Evolutionary conservation across 2,329 filamentous ascomycete species (phyloP).

Genomic region (Lecanoromycetidae sp.): DNA sequence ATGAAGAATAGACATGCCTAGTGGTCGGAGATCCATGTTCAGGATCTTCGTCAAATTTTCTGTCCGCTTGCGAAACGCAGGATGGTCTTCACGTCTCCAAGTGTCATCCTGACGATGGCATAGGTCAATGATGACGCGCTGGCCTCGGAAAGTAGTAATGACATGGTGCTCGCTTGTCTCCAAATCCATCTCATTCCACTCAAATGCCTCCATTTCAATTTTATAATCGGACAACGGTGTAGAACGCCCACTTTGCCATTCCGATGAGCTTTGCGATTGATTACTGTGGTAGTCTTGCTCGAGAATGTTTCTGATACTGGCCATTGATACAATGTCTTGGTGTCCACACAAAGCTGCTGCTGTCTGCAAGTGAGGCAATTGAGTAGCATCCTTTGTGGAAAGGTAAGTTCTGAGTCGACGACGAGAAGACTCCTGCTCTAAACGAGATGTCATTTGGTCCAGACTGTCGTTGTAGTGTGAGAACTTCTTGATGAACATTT

Average conservation of each 20-base stretch:
- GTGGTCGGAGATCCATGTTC: conserved; percentile 9
- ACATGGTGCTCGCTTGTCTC: conserved; percentile 1
- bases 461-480: conserved; percentile 11
- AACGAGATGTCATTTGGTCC: conserved; percentile 3
- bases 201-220: conserved; percentile 2
- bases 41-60: conserved; percentile 9
- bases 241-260: neutral
- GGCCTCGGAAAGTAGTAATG: neutral
- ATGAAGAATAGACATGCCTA: conserved; percentile 9
- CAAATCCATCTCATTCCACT: conserved; percentile 1
- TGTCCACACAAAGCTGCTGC: conserved; percentile 9
- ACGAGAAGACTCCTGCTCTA: conserved; percentile 10
- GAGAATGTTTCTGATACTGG: conserved; percentile 2
- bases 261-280: no score
- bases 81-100: conserved; percentile 8
- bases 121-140: conserved; percentile 13
- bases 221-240: neutral
- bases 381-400: neutral
- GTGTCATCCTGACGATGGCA: conserved; percentile 8
- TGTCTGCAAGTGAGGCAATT: conserved; percentile 1
- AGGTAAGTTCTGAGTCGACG: conserved; percentile 7
- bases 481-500: conserved; percentile 7
- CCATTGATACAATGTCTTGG: conserved; percentile 7
- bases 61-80: conserved; percentile 5
- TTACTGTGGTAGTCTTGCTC: neutral